Conservation (phyloP, 768 basidiomycete genomes). For the Mycena haematopus region DNA sequence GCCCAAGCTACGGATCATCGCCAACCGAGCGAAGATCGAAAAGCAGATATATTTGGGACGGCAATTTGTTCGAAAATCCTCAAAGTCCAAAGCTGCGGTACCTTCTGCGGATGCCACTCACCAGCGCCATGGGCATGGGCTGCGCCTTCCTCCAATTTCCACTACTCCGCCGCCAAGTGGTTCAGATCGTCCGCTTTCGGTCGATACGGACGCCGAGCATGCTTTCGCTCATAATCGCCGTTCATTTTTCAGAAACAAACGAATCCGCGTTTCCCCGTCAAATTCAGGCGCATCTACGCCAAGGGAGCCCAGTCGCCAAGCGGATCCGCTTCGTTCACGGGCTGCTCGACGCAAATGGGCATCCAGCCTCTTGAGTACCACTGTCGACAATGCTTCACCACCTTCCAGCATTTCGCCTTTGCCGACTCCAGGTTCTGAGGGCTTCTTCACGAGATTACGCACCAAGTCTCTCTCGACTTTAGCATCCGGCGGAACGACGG, state of each 20-base stretch:
- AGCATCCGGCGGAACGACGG: slow-evolving; percentile 41
- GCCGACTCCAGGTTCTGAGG: slow-evolving; percentile 29
- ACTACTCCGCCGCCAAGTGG: slow-evolving; percentile 45
- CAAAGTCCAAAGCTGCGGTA: slow-evolving; percentile 43
- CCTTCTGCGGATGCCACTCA: slow-evolving; percentile 21
- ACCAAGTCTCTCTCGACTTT: slow-evolving; percentile 45
- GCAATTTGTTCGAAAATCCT: slow-evolving; percentile 65
- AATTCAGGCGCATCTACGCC: slow-evolving; percentile 44
- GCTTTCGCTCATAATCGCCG: slow-evolving; percentile 66
- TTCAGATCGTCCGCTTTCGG: slow-evolving; percentile 64
- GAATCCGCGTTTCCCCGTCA: slow-evolving; percentile 46
- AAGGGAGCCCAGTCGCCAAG: slow-evolving; percentile 33
- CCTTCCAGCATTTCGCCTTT: slow-evolving; percentile 12
- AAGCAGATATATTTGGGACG: slow-evolving; percentile 83
- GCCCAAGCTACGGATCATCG: slow-evolving; percentile 98
- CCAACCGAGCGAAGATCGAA: slow-evolving; percentile 87
- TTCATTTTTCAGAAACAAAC: slow-evolving; percentile 55
- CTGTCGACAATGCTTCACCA: slow-evolving; percentile 14
- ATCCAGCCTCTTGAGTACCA: slow-evolving; percentile 46
- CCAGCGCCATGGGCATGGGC: slow-evolving; percentile 14
- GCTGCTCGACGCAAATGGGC: slow-evolving; percentile 56
- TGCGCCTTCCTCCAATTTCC: slow-evolving; percentile 30
- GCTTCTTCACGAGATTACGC: slow-evolving; percentile 51
- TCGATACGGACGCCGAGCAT: slow-evolving; percentile 82
- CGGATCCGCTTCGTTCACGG: slow-evolving; percentile 48